Evolutionary conservation across 208 protist genomes (phyloP), one percentile per base, ranked within the genome.

Genomic region (Phytomonas serpens): DNA sequence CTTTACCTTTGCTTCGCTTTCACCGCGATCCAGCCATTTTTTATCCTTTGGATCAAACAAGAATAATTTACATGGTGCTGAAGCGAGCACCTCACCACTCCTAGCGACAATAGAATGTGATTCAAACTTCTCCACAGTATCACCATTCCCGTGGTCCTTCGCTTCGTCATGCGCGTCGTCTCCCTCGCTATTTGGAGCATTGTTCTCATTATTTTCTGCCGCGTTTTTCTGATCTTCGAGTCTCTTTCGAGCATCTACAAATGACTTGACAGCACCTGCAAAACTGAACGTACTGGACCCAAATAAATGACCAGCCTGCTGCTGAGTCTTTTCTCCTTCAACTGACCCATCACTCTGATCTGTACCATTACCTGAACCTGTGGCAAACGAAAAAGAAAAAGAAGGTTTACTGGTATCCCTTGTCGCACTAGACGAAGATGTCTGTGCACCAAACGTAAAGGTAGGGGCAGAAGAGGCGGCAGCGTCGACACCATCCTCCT

Each of bases 1-100:
- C 76, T 88, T 87, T 11, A 94, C 34, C 64, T 88, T 88, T 27
- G 83, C 89, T 33, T 94, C 89, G 11, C 89, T 87, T 3, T 51
- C 65, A 36, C 89, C 89, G 67, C 81, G 82, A 69, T 94, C 89
- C 31, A 71, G 78, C 89, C 89, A 94, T 33, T 71, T 78, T 2
- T 80, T 81, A 16, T 85, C 85, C 7, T 70, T 71, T 64, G 89
- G 88, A 42, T 79, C 76, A 51, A 92, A 92, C 1, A 85, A 13
- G 67, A 82, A 92, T 0, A 92, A 78, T 73, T 93, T 95, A 11
- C 71, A 75, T 19, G 85, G 78, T 11, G 78, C 79, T 14, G 64
- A 78, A 14, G 76, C 84, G 23, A 92, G 65, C 33, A 89, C 80
- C 32, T 93, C 83, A 7, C 84, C 68, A 33, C 67, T 69, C 16